Conservation (phyloP, 345 rosid genomes). For the Ailanthus altissimus region DNA sequence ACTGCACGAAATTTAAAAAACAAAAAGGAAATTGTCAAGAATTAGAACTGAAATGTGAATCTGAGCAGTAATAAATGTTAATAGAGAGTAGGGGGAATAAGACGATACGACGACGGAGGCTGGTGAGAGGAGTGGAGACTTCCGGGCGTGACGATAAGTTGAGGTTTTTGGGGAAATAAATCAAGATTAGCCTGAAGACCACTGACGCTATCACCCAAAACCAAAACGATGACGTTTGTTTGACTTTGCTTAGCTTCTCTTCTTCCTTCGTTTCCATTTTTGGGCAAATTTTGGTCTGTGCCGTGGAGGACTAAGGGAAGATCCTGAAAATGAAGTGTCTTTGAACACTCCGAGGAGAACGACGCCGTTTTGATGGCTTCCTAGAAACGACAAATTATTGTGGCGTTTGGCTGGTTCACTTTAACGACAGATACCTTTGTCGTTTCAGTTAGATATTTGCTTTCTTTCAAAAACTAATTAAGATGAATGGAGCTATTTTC, state of each 20-base stretch:
- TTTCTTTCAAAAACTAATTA: no score
- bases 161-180: slow-evolving; percentile 60
- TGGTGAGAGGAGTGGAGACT: slow-evolving; percentile 92
- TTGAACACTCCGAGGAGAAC: background rate
- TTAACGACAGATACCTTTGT: no score
- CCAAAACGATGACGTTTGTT: slow-evolving; percentile 44
- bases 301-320: background rate
- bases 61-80: background rate
- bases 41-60: slow-evolving; percentile 1
- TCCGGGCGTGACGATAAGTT: slow-evolving; percentile 86
- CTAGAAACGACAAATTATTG: background rate
- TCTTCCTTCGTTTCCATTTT: slow-evolving; percentile 30
- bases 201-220: slow-evolving; percentile 51
- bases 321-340: background rate
- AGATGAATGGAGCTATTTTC: no score
- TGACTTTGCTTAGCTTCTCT: slow-evolving; percentile 19
- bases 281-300: background rate
- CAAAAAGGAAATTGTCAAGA: background rate
- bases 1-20: slow-evolving; percentile 40
- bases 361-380: background rate
- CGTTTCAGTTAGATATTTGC: no score
- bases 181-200: slow-evolving; percentile 48
- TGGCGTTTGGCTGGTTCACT: no score
- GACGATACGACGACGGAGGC: slow-evolving; percentile 83
- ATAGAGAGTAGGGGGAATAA: slow-evolving; percentile 9